Evolutionary conservation across 169 alveolate genomes (phyloP), one percentile per base, ranked within the genome.

Genomic region (Miamiensis avidus): DNA sequence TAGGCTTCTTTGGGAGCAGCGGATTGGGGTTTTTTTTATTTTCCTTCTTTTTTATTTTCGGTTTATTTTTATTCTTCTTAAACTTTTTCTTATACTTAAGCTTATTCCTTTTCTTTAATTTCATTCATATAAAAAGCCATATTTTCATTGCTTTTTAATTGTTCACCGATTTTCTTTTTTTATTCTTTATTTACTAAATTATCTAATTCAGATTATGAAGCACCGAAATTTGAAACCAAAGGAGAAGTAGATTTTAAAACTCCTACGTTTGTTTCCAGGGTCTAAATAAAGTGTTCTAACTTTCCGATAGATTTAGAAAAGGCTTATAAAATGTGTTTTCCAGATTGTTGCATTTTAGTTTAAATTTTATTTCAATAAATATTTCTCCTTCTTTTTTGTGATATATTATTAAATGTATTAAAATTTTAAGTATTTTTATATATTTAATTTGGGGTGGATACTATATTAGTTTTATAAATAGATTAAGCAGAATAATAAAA

Each of bases 251-350:
- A 31, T 64, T 33, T 49, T 49, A 11, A 33, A 31, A 77, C 82
- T 77, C 82, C 82, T n/a, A 77, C 65, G 72, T 77, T 77, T 25
- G 65, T 77, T 77, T 77, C 82, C 28, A 77, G 72, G 33, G 74
- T 64, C 28, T 33, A 31, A 69, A 77, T 77, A 32, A 77, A 77
- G 33, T 31, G 28, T 64, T 77, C 82, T 31, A 77, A 72, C 28
- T 30, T 77, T 77, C 74, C 64, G 72, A 77, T 77, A 32, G 82
- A 33, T n/a, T 77, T 77, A 33, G 64, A 33, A n/a, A 77, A 77
- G 69, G 26, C 20, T 49, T 49, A 11, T 49, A 49, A 49, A 20
- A 49, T 20, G 4, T 49, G 20, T 49, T 49, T 11, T 11, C 69
- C 69, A 11, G 4, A 49, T 20, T 11, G 4, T 49, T n/a, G n/a